Evolutionary conservation across 2,329 filamentous ascomycete genomes (phyloP).

Genomic region (Neurospora crassa): DNA sequence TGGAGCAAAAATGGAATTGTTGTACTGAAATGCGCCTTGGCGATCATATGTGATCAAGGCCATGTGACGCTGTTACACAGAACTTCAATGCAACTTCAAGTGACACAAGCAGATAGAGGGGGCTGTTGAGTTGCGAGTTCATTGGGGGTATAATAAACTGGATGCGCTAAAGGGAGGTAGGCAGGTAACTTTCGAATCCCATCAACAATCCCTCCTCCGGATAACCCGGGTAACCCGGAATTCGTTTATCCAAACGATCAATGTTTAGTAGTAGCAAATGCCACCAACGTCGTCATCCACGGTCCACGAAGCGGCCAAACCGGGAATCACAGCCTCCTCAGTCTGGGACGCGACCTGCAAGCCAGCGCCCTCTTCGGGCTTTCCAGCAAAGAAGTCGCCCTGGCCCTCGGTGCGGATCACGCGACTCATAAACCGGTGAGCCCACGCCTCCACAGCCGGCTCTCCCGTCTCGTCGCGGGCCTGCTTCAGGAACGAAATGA

Average conservation of each 20-base stretch:
- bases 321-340: slow-evolving; percentile 45
- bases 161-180: background rate
- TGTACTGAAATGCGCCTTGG: background rate
- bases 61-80: background rate
- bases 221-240: background rate
- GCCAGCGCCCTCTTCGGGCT: slow-evolving; percentile 35
- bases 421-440: slow-evolving; percentile 46
- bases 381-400: slow-evolving; percentile 49
- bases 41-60: background rate
- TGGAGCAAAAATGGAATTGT: background rate
- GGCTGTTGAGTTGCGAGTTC: background rate
- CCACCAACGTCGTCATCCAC: slow-evolving; percentile 71
- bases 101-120: background rate
- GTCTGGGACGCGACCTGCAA: slow-evolving; percentile 25
- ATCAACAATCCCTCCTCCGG: background rate
- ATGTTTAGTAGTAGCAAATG: slow-evolving; percentile 41
- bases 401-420: slow-evolving; percentile 38
- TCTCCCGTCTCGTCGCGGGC: slow-evolving; percentile 93
- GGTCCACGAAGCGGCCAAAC: slow-evolving; percentile 79
- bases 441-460: slow-evolving; percentile 65
- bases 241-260: background rate
- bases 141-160: background rate
- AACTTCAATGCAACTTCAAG: background rate
- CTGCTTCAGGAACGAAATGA: slow-evolving; percentile 95
- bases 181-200: background rate